Conservation (phyloP, 257 asterid species). For the Hygrophila difformis region DNA sequence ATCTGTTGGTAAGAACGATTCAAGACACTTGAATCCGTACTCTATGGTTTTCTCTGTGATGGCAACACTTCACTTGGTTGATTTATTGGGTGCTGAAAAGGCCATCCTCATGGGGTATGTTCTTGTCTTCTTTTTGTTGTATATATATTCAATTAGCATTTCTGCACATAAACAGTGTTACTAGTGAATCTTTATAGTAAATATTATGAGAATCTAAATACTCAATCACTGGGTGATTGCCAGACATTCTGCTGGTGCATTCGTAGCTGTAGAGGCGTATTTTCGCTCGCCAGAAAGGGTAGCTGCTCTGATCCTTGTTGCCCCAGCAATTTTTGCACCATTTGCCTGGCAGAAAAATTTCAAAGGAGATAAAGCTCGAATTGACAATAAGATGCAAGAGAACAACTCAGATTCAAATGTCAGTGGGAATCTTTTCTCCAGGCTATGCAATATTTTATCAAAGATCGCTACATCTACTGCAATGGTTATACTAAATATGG, state of each 20-base stretch:
- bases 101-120: slow-evolving; percentile 84
- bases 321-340: slow-evolving; percentile 87
- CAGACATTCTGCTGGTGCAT: slow-evolving; percentile 97
- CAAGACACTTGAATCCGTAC: slow-evolving; percentile 65
- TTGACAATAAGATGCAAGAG: slow-evolving; percentile 28
- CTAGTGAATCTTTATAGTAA: too few relatives aligned
- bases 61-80: slow-evolving; percentile 68
- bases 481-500: slow-evolving; percentile 24
- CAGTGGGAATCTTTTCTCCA: slow-evolving; percentile 25
- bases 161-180: not conserved
- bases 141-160: not conserved
- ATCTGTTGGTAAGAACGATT: slow-evolving; percentile 25
- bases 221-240: slow-evolving; percentile 20
- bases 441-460: slow-evolving; percentile 29
- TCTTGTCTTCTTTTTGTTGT: not conserved
- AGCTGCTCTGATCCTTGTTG: slow-evolving; percentile 88
- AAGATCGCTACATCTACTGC: slow-evolving; percentile 33
- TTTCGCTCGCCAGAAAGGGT: slow-evolving; percentile 87
- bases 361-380: slow-evolving; percentile 26
- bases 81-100: slow-evolving; percentile 65
- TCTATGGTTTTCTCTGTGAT: slow-evolving; percentile 62
- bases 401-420: slow-evolving; percentile 26
- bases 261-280: slow-evolving; percentile 83
- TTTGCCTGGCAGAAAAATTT: slow-evolving; percentile 21
- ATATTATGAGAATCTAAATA: too few relatives aligned